Evolutionary conservation across 2,329 filamentous ascomycete genomes (phyloP), one percentile per base, ranked within the genome.

Genomic region (Nigrograna mackinnonii): DNA sequence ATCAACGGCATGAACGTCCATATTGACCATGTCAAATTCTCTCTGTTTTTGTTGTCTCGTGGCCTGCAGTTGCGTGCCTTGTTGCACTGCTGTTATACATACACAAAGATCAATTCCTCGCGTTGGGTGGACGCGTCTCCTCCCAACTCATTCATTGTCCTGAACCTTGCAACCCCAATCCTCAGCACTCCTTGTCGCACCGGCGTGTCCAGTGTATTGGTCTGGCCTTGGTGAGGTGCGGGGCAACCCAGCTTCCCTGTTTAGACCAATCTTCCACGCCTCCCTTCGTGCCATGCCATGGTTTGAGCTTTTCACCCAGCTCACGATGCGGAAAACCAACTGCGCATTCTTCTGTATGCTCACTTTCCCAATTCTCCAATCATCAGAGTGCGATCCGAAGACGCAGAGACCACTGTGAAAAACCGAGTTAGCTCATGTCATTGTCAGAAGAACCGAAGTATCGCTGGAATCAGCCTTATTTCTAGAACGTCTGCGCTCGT

Each of bases 361-460:
- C 80, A 83, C 78, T 77, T 86, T 75, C 77, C 77, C 46, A 96
- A 74, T 71, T 96, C 91, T 45, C 91, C 91, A 5, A 96, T 77
- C 52, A 96, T 78, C 63, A 96, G 79, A 32, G 82, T 92, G 37
- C 89, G 83, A 73, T 96, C 91, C n/a, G 91, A 94, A 6, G 90
- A 95, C 20, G 85, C 89, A 41, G 91, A 94, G 32, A 95, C 79
- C 67, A 96, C 90, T 95, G 51, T 31, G 19, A 44, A 37, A 50
- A 45, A 57, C 55, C 55, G 60, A 59, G 58, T 66, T 42, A 66
- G 63, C 54, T 40, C 50, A 38, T 39, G 18, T 33, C 26, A 24
- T 24, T 39, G 32, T 41, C 38, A 13, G 35, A 31, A 24, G 22
- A 33, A 37, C 42, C 35, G 47, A 28, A 30, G n/a, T 36, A 24